Evolutionary conservation across 768 basidiomycete genomes (phyloP), one percentile per base, ranked within the genome.

Genomic region (Suillus hirtellus): DNA sequence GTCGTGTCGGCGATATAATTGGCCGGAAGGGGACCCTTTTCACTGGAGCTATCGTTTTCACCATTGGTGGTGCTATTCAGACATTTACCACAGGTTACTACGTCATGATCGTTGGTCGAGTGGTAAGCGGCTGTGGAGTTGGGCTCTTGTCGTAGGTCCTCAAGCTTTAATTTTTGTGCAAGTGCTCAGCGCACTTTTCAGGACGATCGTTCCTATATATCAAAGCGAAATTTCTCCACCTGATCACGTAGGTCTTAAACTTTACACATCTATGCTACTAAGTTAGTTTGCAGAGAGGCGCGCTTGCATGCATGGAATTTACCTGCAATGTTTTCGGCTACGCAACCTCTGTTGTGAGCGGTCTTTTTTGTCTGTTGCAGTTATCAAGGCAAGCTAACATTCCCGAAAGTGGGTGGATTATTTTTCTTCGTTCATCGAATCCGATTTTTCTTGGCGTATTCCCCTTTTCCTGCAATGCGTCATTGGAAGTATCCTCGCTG

Each of bases 211-310:
- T 35, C 94, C 93, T 15, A 94, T 95, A 63, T 96, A 95, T 75
- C 93, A 97, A 79, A 94, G 92, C 68, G 96, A 98, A 80, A 94
- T 97, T 54, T 95, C 93, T 4, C 95, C 96, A 37, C 92, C 96
- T 2, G 83, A 91, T 68, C 93, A 96, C 78, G 93, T 92, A 67
- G 27, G 86, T 71, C 38, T 15, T 15, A 38, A 60, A 21, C 49
- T 44, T 46, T 43, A 17, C 35, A 49, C 50, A 2, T 59, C 46
- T 61, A n/a, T 15, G 50, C 24, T 61, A 59, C 31, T 61, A 63
- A 56, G 60, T 49, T 60, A 61, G 6, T 17, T 38, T 61, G 43
- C 69, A 96, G 89, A 86, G 96, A 68, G 96, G 96, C 55, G 88
- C 92, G 47, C 80, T 97, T 47, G 96, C 95, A 2, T 95, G 93